These are phyloP conservation scores for Rhizopus stolonifer DNA, from an alignment of 371 early-diverging fungal species.

Conservation along the genomic window DNA sequence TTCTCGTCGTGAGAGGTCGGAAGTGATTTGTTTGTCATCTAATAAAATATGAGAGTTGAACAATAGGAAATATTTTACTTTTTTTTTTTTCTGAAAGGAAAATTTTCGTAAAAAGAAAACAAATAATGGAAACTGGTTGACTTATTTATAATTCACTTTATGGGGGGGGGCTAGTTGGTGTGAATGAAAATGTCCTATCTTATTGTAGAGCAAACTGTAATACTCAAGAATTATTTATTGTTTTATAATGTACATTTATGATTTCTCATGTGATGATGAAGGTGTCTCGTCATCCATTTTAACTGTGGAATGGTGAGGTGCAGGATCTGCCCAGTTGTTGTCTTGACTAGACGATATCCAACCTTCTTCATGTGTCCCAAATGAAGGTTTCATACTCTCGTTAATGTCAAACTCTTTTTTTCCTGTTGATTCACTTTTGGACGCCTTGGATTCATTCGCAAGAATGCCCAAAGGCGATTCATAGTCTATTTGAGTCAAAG, in stretches of 20 bases:
- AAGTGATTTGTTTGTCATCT: too few relatives aligned
- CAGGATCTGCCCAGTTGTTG: constrained; percentile 29
- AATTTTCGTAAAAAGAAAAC: too few relatives aligned
- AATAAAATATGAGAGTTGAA: too few relatives aligned
- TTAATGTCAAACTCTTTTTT: constrained; percentile 5
- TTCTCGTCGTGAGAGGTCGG: constrained; percentile 16
- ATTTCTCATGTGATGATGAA: not conserved
- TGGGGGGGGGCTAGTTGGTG: too few relatives aligned
- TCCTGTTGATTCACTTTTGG: not conserved
- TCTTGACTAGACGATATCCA: constrained; percentile 16
- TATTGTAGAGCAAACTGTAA: too few relatives aligned
- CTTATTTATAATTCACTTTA: too few relatives aligned
- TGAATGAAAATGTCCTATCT: too few relatives aligned
- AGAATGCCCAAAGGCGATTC: constrained; percentile 1
- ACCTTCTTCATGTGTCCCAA: constrained; percentile 8
- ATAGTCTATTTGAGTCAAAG: constrained; percentile 20
- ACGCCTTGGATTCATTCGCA: not conserved
- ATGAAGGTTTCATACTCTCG: constrained; percentile 2
- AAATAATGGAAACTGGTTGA: too few relatives aligned
- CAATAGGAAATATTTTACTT: too few relatives aligned
- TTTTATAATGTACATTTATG: constrained; percentile 1
- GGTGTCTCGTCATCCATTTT: not conserved
- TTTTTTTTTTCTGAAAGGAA: too few relatives aligned
- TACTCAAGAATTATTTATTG: too few relatives aligned
- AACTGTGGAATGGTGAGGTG: constrained; percentile 23